phyloP scores from a whole-genome alignment of 306 rosid species.

The Carpinus viminea region DNA sequence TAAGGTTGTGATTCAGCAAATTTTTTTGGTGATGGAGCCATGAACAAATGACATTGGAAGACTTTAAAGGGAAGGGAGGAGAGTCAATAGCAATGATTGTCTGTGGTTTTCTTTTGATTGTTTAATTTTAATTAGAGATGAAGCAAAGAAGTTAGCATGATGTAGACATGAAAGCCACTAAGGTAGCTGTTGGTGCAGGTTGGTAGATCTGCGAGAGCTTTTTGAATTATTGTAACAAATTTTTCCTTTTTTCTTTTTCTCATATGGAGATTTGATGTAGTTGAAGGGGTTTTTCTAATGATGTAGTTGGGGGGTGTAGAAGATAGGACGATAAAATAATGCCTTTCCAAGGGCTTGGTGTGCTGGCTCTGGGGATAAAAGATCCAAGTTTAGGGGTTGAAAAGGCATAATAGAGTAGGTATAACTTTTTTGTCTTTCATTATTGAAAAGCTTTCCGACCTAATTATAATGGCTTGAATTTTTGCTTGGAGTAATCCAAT shows the following conservation, averaged over 20 bases:
- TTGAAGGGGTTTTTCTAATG: neutral
- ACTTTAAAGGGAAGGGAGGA: conserved; percentile 1
- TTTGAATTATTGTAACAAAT: neutral
- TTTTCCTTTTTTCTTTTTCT: neutral
- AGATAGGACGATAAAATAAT: conserved; percentile 1
- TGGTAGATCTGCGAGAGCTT: conserved; percentile 27
- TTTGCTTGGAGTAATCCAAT: neutral
- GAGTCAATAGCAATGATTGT: neutral
- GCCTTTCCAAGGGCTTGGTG: conserved; percentile 5
- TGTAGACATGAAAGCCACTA: conserved; percentile 2
- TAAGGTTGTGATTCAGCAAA: too few relatives aligned
- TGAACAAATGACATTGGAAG: neutral
- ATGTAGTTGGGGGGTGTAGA: neutral
- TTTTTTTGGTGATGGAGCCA: too few relatives aligned
- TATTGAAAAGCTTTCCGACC: neutral
- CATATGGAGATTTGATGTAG: neutral
- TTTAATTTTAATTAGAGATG: neutral
- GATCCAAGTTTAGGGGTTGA: neutral
- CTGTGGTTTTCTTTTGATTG: neutral
- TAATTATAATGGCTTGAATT: neutral
- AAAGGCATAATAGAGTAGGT: neutral
- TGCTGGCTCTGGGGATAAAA: conserved; percentile 8
- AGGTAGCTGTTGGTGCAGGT: conserved; percentile 15
- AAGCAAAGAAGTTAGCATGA: conserved; percentile 24
- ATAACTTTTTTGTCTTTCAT: neutral